phyloP scores from a whole-genome alignment of 1,284 basidiomycete genomes.

The Austroboletus niveus region DNA sequence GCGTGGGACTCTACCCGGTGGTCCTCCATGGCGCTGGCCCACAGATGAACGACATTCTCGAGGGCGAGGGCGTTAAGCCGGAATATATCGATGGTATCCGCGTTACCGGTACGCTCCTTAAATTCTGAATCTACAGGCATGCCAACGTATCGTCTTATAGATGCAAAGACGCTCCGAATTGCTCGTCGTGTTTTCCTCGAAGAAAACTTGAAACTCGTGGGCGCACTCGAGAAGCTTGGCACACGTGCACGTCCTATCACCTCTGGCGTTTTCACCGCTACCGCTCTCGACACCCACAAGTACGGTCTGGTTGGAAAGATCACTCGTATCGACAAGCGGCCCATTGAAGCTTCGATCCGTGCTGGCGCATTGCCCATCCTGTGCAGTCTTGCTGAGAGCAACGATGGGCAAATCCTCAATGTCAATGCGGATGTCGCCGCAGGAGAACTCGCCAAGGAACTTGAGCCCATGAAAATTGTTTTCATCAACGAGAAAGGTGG shows the following conservation, averaged over 20 bases:
- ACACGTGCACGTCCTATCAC: slow-evolving; percentile 95
- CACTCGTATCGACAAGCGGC: slow-evolving; percentile 89
- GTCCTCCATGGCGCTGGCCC: slow-evolving; percentile 95
- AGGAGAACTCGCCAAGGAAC: slow-evolving; percentile 92
- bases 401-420: slow-evolving; percentile 92
- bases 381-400: slow-evolving; percentile 87
- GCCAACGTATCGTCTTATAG: slow-evolving; percentile 37
- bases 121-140: background rate
- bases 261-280: slow-evolving; percentile 92
- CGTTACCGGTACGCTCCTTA: slow-evolving; percentile 69
- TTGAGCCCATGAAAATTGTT: slow-evolving; percentile 99
- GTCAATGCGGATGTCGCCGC: slow-evolving; percentile 97
- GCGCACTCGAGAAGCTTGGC: slow-evolving; percentile 86
- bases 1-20: slow-evolving; percentile 92
- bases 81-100: slow-evolving; percentile 96
- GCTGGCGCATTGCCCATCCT: slow-evolving; percentile 93
- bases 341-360: slow-evolving; percentile 91
- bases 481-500: slow-evolving; percentile 99
- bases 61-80: slow-evolving; percentile 85
- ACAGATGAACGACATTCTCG: slow-evolving; percentile 89
- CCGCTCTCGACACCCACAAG: slow-evolving; percentile 90
- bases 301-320: slow-evolving; percentile 96
- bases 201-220: slow-evolving; percentile 91
- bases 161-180: slow-evolving; percentile 88
- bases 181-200: slow-evolving; percentile 95